Conservation (phyloP, 2,329 filamentous ascomycete genomes). For the Arthrobotrys musiformis region DNA sequence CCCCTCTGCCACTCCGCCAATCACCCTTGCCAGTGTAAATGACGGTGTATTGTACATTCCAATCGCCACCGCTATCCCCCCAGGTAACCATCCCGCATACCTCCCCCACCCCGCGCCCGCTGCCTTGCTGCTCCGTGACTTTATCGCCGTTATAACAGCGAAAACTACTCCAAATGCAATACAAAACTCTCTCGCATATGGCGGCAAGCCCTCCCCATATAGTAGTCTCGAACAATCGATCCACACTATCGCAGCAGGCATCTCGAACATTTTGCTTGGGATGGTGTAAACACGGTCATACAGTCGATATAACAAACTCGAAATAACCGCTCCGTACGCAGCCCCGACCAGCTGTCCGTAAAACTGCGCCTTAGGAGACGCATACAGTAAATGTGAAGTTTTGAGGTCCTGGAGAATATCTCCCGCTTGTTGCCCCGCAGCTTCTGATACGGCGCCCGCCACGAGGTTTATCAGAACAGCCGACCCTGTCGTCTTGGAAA, state of each 20-base stretch:
- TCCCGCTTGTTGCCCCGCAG: conserved; percentile 89
- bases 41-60: conserved; percentile 98
- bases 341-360: conserved; percentile 95
- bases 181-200: conserved; percentile 84
- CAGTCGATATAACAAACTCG: conserved; percentile 85
- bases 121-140: conserved; percentile 63
- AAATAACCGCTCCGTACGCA: conserved; percentile 84
- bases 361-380: conserved; percentile 93
- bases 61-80: conserved; percentile 92
- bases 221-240: conserved; percentile 94
- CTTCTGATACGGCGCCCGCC: conserved; percentile 86
- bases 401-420: conserved; percentile 98
- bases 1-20: conserved; percentile 80
- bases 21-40: conserved; percentile 87
- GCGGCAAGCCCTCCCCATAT: conserved; percentile 86
- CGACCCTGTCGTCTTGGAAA: conserved; percentile 80
- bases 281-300: conserved; percentile 92
- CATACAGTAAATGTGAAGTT: conserved; percentile 90
- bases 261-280: conserved; percentile 88
- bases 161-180: conserved; percentile 79
- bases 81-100: conserved; percentile 71
- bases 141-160: conserved; percentile 74
- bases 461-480: conserved; percentile 95
- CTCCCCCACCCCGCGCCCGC: too few relatives aligned
- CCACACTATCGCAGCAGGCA: conserved; percentile 96